Conservation (phyloP, 1,139 yeast genomes). For the Geotrichum fermentans region DNA sequence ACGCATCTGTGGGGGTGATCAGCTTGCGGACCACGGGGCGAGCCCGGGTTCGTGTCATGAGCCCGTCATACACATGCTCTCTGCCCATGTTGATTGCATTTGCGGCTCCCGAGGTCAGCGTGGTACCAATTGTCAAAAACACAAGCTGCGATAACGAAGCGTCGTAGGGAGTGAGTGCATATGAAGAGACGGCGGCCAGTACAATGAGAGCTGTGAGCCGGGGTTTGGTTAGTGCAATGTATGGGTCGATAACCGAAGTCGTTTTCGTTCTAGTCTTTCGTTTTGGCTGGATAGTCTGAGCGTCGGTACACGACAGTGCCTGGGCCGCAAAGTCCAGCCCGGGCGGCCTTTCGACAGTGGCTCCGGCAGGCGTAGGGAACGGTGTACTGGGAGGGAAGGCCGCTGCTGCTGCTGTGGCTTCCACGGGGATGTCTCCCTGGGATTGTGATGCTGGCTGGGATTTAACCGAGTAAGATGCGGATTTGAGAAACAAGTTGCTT, state of each 20-base stretch:
- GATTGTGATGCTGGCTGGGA: background rate
- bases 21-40: conserved; percentile 89
- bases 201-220: conserved; percentile 82
- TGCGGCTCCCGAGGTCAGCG: conserved; percentile 87
- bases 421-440: too few relatives aligned
- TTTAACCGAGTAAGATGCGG: background rate
- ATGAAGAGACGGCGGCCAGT: conserved; percentile 85
- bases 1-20: conserved; percentile 73
- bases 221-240: conserved; percentile 81
- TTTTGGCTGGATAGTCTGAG: conserved; percentile 9
- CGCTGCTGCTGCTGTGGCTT: too few relatives aligned
- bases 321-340: conserved; percentile 17
- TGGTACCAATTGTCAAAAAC: conserved; percentile 77
- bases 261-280: background rate
- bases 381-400: conserved; percentile 12
- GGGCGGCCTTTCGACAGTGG: conserved; percentile 10
- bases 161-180: conserved; percentile 83
- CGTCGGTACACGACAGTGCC: conserved; percentile 15
- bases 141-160: conserved; percentile 65
- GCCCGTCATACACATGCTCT: conserved; percentile 82
- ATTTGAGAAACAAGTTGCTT: conserved; percentile 5
- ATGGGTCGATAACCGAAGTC: conserved; percentile 34
- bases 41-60: conserved; percentile 82
- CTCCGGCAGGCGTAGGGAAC: conserved; percentile 13
- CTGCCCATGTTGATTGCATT: conserved; percentile 96